phyloP scores from a whole-genome alignment of 1,139 yeast genomes.

The Casaregolazyma lundiana region DNA sequence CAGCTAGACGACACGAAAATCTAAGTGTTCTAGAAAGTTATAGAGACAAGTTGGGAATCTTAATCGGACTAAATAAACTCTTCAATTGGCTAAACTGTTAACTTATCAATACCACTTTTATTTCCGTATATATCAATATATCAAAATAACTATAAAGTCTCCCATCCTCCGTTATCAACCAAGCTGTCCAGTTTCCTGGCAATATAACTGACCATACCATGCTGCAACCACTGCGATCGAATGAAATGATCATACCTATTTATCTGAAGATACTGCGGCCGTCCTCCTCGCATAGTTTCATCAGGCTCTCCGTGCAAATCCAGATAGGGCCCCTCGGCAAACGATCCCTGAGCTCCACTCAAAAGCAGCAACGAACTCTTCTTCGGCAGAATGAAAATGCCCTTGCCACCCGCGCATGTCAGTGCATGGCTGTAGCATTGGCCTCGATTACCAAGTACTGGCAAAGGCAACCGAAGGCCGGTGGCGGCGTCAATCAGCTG shows the following conservation, averaged over 20 bases:
- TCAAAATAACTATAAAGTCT: conserved; percentile 52
- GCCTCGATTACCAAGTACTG: conserved; percentile 24
- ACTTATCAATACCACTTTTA: background rate
- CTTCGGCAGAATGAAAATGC: conserved; percentile 74
- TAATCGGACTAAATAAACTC: too few relatives aligned
- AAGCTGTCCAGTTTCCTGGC: conserved; percentile 75
- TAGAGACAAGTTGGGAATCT: too few relatives aligned
- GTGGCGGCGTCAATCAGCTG: conserved; percentile 63
- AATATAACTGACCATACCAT: conserved; percentile 70
- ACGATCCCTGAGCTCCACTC: conserved; percentile 65
- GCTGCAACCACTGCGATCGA: conserved; percentile 70
- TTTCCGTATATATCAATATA: background rate
- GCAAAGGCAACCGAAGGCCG: conserved; percentile 56
- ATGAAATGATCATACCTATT: conserved; percentile 64
- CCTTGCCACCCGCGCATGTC: conserved; percentile 58
- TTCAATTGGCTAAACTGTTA: too few relatives aligned
- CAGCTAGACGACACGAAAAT: conserved; percentile 26
- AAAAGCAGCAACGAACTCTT: conserved; percentile 66
- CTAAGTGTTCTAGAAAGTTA: too few relatives aligned
- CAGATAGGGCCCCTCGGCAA: conserved; percentile 76
- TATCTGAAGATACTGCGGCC: conserved; percentile 64
- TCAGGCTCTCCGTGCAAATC: conserved; percentile 87
- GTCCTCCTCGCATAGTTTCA: conserved; percentile 62
- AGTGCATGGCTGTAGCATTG: conserved; percentile 36
- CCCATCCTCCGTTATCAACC: conserved; percentile 94